Evolutionary conservation across 345 rosid genomes (phyloP).

Genomic region (Syzygium oleosum): DNA sequence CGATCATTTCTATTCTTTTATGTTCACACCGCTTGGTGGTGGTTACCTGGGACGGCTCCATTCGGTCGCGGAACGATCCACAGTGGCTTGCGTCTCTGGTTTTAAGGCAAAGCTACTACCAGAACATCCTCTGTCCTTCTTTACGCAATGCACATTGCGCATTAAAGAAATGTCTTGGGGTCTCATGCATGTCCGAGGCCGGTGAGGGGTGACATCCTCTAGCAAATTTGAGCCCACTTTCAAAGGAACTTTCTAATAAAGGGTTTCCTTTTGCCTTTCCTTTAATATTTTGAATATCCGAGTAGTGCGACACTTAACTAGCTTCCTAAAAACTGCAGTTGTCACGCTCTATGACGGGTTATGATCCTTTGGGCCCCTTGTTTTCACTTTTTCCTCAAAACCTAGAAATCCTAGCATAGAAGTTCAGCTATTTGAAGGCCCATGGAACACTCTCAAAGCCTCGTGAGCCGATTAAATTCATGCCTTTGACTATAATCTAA

Average conservation of each 20-base stretch:
- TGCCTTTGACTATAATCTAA: not conserved
- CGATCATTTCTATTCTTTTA: not conserved
- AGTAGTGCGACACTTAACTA: not conserved
- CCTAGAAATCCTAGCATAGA: not conserved
- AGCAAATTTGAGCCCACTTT: not conserved
- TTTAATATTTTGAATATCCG: not conserved
- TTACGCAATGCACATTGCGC: not conserved
- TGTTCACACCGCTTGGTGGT: not conserved
- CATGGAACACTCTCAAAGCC: not conserved
- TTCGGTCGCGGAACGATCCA: not conserved
- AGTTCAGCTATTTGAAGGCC: not conserved
- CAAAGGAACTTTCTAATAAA: not conserved
- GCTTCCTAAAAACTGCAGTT: not conserved
- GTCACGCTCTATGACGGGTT: not conserved
- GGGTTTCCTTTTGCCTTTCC: not conserved
- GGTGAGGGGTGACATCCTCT: not conserved
- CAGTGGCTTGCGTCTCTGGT: not conserved
- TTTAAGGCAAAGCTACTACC: not conserved
- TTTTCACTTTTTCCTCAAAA: not conserved
- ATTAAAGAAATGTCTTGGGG: not conserved
- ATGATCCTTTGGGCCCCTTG: not conserved
- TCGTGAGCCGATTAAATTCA: no score
- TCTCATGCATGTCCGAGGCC: not conserved
- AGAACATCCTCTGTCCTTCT: not conserved
- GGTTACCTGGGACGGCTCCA: not conserved